phyloP scores from a whole-genome alignment of 495 filamentous ascomycete genomes.

The Friedmanniomyces endolithicus region DNA sequence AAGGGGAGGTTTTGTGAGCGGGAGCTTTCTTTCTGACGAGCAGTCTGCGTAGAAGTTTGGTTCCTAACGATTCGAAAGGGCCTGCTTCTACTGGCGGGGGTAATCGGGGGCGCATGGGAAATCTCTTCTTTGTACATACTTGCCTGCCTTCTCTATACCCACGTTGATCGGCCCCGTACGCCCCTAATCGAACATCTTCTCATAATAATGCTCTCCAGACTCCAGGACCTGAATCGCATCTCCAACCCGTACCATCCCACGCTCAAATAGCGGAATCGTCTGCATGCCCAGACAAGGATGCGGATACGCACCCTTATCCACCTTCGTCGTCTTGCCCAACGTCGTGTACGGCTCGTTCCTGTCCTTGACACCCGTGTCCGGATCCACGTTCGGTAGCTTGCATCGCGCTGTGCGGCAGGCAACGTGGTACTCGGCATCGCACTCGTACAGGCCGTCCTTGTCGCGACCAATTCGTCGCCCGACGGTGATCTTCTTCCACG shows the following conservation, averaged over 20 bases:
- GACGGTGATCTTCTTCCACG: slow-evolving; percentile 63
- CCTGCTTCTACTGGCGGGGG: too few relatives aligned
- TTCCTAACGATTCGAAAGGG: too few relatives aligned
- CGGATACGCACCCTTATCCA: slow-evolving; percentile 59
- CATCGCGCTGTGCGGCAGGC: slow-evolving; percentile 65
- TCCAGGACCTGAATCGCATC: slow-evolving; percentile 49
- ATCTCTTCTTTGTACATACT: too few relatives aligned
- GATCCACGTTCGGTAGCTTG: slow-evolving; percentile 74
- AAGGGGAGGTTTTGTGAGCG: too few relatives aligned
- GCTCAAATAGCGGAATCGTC: slow-evolving; percentile 49
- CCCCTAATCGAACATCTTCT: slow-evolving; percentile 19
- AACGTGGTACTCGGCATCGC: slow-evolving; percentile 37
- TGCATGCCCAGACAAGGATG: slow-evolving; percentile 77
- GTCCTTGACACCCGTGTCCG: slow-evolving; percentile 57
- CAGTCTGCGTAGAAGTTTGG: too few relatives aligned
- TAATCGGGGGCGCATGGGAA: too few relatives aligned
- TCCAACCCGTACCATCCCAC: slow-evolving; percentile 41
- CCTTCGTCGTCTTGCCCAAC: slow-evolving; percentile 52
- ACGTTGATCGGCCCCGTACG: not conserved
- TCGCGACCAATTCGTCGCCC: slow-evolving; percentile 20
- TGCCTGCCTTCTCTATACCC: too few relatives aligned
- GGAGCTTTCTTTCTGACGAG: not conserved
- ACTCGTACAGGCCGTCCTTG: slow-evolving; percentile 9
- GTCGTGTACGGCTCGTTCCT: slow-evolving; percentile 59
- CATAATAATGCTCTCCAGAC: slow-evolving; percentile 49